phyloP scores from a whole-genome alignment of 2,329 filamentous ascomycete species.

The Botryotinia convoluta region DNA sequence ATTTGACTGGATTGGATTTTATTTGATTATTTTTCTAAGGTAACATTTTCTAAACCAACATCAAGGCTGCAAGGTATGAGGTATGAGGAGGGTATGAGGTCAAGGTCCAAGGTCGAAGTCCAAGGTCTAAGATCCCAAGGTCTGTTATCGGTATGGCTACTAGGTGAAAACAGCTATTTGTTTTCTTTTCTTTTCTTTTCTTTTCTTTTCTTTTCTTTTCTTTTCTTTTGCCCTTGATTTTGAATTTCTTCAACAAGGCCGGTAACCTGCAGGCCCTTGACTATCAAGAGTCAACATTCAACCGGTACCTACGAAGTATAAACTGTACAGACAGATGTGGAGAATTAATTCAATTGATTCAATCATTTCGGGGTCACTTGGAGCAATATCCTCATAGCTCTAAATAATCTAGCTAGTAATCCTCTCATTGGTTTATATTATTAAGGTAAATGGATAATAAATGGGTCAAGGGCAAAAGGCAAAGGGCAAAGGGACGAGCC shows the following conservation, averaged over 20 bases:
- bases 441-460: not conserved
- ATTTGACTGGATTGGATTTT: not conserved
- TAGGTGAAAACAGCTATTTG: not conserved
- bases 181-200: no score
- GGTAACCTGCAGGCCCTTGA: no score
- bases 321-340: not conserved
- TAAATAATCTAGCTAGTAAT: not conserved
- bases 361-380: not conserved
- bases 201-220: not conserved
- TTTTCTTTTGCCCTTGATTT: not conserved
- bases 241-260: not conserved
- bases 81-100: not conserved
- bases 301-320: not conserved
- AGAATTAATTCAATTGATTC: not conserved
- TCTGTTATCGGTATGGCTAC: not conserved
- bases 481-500: not conserved
- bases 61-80: not conserved
- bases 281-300: no score
- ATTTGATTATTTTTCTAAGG: not conserved
- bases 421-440: not conserved
- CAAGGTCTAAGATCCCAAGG: not conserved
- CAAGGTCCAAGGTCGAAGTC: not conserved
- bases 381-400: not conserved
- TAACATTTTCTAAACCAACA: not conserved
- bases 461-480: not conserved